Evolutionary conservation across 192 early-diverging fungal genomes (phyloP).

Genomic region (Backusella westeae): DNA sequence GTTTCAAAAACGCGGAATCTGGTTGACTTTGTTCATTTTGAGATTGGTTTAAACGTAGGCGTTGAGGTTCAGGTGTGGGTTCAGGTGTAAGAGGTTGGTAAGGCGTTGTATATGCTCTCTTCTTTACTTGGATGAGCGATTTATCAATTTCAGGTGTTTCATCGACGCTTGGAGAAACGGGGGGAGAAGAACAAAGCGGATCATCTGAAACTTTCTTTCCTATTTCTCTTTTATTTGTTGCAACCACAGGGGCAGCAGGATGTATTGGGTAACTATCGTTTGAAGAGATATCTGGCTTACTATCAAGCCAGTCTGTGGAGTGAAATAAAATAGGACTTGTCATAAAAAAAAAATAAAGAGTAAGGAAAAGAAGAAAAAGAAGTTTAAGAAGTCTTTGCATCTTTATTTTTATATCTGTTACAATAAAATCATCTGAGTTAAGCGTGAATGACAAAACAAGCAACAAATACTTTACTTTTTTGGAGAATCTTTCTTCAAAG

Average conservation of each 20-base stretch:
- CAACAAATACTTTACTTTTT: not conserved
- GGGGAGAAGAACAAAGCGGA: not conserved
- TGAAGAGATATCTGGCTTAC: not conserved
- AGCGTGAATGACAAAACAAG: not conserved
- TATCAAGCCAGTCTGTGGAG: not conserved
- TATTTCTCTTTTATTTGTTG: not conserved
- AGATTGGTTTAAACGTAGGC: not conserved
- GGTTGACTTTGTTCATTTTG: not conserved
- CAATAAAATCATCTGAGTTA: not conserved
- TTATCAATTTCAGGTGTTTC: not conserved
- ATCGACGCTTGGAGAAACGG: not conserved
- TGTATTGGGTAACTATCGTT: not conserved
- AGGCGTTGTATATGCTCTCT: constrained; percentile 10
- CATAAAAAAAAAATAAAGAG: not conserved
- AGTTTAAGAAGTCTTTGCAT: not conserved
- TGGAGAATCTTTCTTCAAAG: not conserved
- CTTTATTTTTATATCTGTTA: constrained; percentile 1
- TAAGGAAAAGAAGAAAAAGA: not conserved
- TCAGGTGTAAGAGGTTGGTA: not conserved
- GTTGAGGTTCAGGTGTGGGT: not conserved
- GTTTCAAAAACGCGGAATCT: not conserved
- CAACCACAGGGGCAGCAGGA: not conserved
- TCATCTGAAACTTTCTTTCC: not conserved
- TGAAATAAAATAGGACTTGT: not conserved
- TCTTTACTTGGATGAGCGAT: not conserved